phyloP scores from a whole-genome alignment of 148 eudicot species.

The Nepenthes gracilis region DNA sequence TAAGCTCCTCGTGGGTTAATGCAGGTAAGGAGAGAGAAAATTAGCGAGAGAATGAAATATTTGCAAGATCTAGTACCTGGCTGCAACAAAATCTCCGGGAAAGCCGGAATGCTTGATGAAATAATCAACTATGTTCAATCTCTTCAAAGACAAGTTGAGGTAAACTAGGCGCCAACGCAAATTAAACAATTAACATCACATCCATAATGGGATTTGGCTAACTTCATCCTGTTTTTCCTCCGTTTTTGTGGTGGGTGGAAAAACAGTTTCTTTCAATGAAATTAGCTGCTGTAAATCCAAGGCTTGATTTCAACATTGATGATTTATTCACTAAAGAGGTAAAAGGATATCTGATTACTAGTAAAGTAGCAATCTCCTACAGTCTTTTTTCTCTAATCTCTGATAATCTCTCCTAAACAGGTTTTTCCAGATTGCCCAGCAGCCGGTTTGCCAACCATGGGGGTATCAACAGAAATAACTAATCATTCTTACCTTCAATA shows the following conservation, averaged over 20 bases:
- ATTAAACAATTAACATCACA: background rate
- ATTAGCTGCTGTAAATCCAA: constrained; percentile 70
- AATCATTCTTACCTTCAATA: constrained; percentile 41
- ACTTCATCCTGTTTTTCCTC: constrained; percentile 3
- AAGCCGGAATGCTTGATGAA: constrained; percentile 98
- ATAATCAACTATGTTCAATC: constrained; percentile 96
- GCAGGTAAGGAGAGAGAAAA: constrained; percentile 89
- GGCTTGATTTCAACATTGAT: constrained; percentile 65
- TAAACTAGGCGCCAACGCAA: constrained; percentile 10
- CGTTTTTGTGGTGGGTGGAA: background rate
- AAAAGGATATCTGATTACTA: constrained; percentile 2
- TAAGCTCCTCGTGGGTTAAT: background rate
- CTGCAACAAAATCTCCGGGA: constrained; percentile 88
- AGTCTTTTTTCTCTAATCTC: too few species aligned
- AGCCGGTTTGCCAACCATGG: constrained; percentile 37
- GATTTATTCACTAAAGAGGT: constrained; percentile 49
- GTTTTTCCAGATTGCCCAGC: constrained; percentile 46
- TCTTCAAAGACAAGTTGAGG: constrained; percentile 99
- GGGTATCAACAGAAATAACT: constrained; percentile 29
- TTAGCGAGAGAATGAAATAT: constrained; percentile 92
- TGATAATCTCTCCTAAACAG: constrained; percentile 21
- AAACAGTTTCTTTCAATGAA: constrained; percentile 94
- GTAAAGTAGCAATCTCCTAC: too few species aligned
- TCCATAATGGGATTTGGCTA: background rate
- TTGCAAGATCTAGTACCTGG: constrained; percentile 96